Base-by-base conservation (phyloP, 371 early-diverging fungal genomes). In the Lichtheimia hyalospora region DNA sequence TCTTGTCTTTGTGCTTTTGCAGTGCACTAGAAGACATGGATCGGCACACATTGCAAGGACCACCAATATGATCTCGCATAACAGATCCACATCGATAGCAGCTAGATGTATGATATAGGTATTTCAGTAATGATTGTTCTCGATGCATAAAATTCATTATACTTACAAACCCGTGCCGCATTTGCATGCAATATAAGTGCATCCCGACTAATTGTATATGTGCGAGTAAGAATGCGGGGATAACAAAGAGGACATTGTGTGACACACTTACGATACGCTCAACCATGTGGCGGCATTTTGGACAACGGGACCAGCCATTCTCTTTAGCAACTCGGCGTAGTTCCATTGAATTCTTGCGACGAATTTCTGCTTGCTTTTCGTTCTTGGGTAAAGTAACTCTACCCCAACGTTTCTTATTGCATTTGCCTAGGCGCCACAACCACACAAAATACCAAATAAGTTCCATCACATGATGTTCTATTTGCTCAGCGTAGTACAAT, bases 291-390 rank as follows among this genome's bases (percentile, higher is more conserved):
- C 15, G 15, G 40, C 54, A 54, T 21, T 14, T 18, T 20, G 54
- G 54, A 41, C 54, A 54, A 39, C 54, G 54, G 3, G 54, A 20
- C 54, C 54, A 54, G 18, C 41, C 40, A 2, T 54, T 39, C 3
- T 42, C 13, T 16, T 54, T 12, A 10, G 54, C 54, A 18, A 54
- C 18, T 40, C 7, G 0, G 1, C 40, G 54, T 20, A 27, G 15
- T 39, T 39, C 43, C 39, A 41, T 15, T 54, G 15, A n/a, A 39
- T 39, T n/a, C 27, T 41, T 39, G 20, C 23, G 54, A 39, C 14
- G 34, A 34, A 34, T 34, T 0, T 6, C 34, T 8, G 34, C 13
- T 54, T 54, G 12, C 12, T 12, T 7, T 14, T 20, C 5, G 1
- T 54, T 23, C 18, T 18, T 24, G 8, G 20, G 14, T 42, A 40